Percentiles rank a stretch among this genome's conserved stretches.
Evolutionary conservation across 208 protist species (phyloP).

Genomic region (Acanthamoeba lenticulata): DNA sequence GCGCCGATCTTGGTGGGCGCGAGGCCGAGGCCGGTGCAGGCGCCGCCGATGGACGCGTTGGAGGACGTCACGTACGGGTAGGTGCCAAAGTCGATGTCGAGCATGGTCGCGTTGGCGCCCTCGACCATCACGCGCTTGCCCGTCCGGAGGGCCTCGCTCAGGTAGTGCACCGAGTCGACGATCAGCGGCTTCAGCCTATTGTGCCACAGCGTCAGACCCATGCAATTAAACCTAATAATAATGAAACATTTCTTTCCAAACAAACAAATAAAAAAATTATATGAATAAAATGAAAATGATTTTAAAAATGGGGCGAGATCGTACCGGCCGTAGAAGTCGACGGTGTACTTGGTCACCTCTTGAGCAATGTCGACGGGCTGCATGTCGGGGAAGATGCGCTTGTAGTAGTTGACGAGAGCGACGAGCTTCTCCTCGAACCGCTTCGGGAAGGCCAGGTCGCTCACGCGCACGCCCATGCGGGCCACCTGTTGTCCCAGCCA

Average conservation of each 20-base stretch:
- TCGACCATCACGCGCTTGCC: constrained; percentile 71
- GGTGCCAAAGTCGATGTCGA: constrained; percentile 90
- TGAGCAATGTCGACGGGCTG: constrained; percentile 74
- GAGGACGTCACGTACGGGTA: constrained; percentile 90
- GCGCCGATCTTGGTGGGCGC: constrained; percentile 80
- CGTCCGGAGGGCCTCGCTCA: constrained; percentile 74
- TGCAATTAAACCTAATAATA: no score
- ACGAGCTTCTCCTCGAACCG: constrained; percentile 78
- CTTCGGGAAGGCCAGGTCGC: constrained; percentile 80
- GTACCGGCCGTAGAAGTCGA: constrained; percentile 44
- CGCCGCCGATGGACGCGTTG: constrained; percentile 76
- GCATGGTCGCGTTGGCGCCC: constrained; percentile 87
- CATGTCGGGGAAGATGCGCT: constrained; percentile 31
- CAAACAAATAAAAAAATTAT: no score
- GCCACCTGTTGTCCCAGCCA: neutral
- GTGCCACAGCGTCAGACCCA: no score
- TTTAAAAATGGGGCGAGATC: no score
- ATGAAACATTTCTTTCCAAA: no score
- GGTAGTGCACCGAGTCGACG: constrained; percentile 80
- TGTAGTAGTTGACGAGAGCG: constrained; percentile 48
- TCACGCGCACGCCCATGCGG: constrained; percentile 77
- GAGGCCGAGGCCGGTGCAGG: constrained; percentile 83
- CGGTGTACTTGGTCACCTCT: constrained; percentile 80
- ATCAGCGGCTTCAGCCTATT: constrained; percentile 71
- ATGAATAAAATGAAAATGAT: no score